Percentiles rank a stretch among this genome's conserved stretches.
These are phyloP conservation scores for Coemansia erecta DNA, from an alignment of 192 early-diverging fungal genomes.

Conservation along the genomic window DNA sequence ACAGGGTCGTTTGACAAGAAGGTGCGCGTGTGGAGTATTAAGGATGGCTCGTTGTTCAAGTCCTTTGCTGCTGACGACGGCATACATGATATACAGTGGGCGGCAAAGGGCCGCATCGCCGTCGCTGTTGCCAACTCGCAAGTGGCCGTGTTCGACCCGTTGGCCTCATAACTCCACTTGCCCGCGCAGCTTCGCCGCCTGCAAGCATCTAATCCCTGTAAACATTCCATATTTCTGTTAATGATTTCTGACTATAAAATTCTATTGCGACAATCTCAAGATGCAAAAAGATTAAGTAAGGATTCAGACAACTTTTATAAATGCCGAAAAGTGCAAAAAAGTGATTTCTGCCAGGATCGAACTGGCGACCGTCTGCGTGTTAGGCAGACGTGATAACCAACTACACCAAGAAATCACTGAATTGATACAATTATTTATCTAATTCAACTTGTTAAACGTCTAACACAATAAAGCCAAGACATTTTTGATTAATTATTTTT, in stretches of 20 bases:
- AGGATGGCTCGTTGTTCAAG: conserved; percentile 43
- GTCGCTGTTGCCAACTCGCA: conserved; percentile 39
- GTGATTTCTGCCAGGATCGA: too few relatives aligned
- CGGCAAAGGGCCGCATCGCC: conserved; percentile 37
- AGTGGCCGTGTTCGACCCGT: conserved; percentile 42
- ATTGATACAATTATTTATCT: too few relatives aligned
- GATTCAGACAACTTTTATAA: too few relatives aligned
- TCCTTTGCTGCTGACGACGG: conserved; percentile 44
- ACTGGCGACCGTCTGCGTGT: too few relatives aligned
- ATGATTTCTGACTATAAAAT: conserved; percentile 5
- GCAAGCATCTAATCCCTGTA: background rate
- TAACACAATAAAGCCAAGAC: too few relatives aligned
- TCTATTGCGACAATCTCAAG: background rate
- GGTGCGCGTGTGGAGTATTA: conserved; percentile 70
- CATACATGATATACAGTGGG: conserved; percentile 52
- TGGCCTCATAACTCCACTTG: conserved; percentile 6
- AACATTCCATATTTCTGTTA: background rate
- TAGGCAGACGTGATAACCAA: too few relatives aligned
- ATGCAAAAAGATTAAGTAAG: too few relatives aligned
- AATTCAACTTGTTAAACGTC: too few relatives aligned
- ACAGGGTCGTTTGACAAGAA: conserved; percentile 75
- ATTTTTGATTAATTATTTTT: too few relatives aligned
- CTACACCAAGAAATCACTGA: too few relatives aligned
- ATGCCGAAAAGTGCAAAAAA: too few relatives aligned
- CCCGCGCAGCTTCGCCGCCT: background rate